A percentile compares a stretch with the other conserved stretches of the same genome.
Evolutionary conservation across 225 moss, liverwort and hornwort species (phyloP).

Genomic region (Sphagnum tenellum): DNA sequence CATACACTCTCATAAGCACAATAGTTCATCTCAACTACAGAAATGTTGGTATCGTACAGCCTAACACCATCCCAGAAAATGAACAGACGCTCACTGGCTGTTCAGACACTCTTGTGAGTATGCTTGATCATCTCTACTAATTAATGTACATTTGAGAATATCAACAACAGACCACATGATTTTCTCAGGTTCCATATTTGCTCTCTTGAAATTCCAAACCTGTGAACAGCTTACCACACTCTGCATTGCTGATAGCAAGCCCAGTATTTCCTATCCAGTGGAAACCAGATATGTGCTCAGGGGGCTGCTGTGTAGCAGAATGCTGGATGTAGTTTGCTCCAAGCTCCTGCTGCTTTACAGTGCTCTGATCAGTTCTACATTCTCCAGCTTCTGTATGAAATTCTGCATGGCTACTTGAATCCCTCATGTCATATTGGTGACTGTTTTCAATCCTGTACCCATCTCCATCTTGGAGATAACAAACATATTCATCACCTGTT

Average conservation of each 20-base stretch:
- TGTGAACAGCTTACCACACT: slow-evolving; percentile 45
- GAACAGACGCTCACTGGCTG: too few species aligned
- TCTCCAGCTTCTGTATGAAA: not conserved
- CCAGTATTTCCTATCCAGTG: slow-evolving; percentile 79
- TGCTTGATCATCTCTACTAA: too few species aligned
- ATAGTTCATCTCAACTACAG: too few species aligned
- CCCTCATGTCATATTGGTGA: too few species aligned
- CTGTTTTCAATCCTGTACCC: too few species aligned
- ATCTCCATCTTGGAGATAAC: not conserved
- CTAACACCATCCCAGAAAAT: too few species aligned
- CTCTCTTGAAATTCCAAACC: not conserved
- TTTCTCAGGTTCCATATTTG: not conserved
- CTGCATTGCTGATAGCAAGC: slow-evolving; percentile 68
- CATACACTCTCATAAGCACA: too few species aligned
- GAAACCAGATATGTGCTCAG: slow-evolving; percentile 28
- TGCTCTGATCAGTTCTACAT: not conserved
- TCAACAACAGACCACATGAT: not conserved
- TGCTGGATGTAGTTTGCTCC: not conserved
- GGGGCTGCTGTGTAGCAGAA: slow-evolving; percentile 9
- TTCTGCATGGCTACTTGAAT: not conserved
- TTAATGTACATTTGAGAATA: too few species aligned
- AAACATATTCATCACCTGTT: not conserved
- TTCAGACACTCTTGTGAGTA: too few species aligned
- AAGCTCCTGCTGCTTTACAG: slow-evolving; percentile 5
- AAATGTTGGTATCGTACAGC: too few species aligned